Percentiles rank a stretch among this genome's conserved stretches.
phyloP scores from a whole-genome alignment of 1,284 basidiomycete genomes.

The Pulveroboletus sp. region DNA sequence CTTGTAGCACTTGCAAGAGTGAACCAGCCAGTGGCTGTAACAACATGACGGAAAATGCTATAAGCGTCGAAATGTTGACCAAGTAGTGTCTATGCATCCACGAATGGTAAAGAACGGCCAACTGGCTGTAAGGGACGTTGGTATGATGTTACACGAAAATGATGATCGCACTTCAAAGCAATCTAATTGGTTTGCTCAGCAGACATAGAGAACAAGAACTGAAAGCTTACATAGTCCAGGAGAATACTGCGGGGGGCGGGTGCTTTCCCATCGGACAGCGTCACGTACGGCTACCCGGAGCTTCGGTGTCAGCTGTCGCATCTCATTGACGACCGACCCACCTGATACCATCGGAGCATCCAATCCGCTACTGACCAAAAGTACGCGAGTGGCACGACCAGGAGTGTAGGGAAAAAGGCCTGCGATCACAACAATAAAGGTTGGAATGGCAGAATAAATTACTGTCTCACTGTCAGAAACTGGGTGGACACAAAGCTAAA shows the following conservation, averaged over 20 bases:
- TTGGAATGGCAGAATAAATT: neutral
- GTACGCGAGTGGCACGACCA: conserved; percentile 39
- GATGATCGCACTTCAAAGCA: conserved; percentile 42
- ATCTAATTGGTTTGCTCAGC: conserved; percentile 37
- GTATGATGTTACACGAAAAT: neutral
- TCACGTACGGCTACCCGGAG: conserved; percentile 51
- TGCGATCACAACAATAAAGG: conserved; percentile 23
- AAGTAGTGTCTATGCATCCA: conserved; percentile 51
- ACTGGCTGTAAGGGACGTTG: conserved; percentile 35
- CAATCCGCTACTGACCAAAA: conserved; percentile 52
- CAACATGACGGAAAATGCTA: conserved; percentile 43
- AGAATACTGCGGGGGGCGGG: conserved; percentile 56
- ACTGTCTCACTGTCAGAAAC: conserved; percentile 51
- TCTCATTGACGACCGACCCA: conserved; percentile 28
- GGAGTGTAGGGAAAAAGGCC: conserved; percentile 60
- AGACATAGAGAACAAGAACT: neutral
- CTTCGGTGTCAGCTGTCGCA: conserved; percentile 21
- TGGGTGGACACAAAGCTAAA: conserved; percentile 52
- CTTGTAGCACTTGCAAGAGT: conserved; percentile 52
- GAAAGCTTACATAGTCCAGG: conserved; percentile 57
- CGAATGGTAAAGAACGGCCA: conserved; percentile 42
- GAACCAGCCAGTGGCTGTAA: conserved; percentile 61
- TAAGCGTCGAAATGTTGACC: conserved; percentile 49
- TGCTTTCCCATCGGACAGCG: conserved; percentile 51
- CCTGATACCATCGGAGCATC: conserved; percentile 52